Conservation (phyloP, 306 rosid genomes). For the Quercus dentata region DNA sequence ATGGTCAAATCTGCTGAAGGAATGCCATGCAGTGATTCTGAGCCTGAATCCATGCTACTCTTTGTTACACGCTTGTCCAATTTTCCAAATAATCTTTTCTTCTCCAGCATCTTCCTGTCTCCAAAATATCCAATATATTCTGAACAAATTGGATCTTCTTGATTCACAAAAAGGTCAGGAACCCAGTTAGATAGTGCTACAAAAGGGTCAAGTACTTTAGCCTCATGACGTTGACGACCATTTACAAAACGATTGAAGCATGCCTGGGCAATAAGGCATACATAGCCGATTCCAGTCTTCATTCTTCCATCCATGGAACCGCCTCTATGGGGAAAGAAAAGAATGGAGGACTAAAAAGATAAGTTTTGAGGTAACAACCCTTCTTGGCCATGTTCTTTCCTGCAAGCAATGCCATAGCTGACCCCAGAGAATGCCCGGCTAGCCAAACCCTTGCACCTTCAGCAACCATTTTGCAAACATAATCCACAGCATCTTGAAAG, state of each 20-base stretch:
- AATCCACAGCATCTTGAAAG: background rate
- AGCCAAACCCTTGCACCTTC: slow-evolving; percentile 26
- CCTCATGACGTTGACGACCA: background rate
- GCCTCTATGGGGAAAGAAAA: slow-evolving; percentile 14
- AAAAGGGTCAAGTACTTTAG: slow-evolving; percentile 1
- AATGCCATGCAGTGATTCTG: slow-evolving; percentile 22
- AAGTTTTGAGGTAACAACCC: slow-evolving; percentile 16
- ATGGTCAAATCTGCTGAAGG: slow-evolving; percentile 29
- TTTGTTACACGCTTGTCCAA: slow-evolving; percentile 18
- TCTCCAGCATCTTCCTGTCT: slow-evolving; percentile 23
- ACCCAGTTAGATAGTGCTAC: slow-evolving; percentile 3
- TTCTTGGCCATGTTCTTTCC: slow-evolving; percentile 23
- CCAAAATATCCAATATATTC: slow-evolving; percentile 34
- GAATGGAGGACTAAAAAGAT: slow-evolving; percentile 33
- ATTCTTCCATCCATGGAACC: background rate
- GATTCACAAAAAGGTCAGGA: slow-evolving; percentile 31
- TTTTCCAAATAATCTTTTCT: background rate
- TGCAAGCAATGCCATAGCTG: slow-evolving; percentile 27
- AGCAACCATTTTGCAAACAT: background rate
- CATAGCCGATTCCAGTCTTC: slow-evolving; percentile 12
- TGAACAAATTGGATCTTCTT: slow-evolving; percentile 9
- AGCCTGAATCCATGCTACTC: slow-evolving; percentile 5
- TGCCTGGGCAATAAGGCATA: slow-evolving; percentile 1
- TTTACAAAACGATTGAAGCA: background rate
- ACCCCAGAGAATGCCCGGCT: slow-evolving; percentile 32